Conservation (phyloP, 768 basidiomycete genomes). For the Mycena rebaudengoi region DNA sequence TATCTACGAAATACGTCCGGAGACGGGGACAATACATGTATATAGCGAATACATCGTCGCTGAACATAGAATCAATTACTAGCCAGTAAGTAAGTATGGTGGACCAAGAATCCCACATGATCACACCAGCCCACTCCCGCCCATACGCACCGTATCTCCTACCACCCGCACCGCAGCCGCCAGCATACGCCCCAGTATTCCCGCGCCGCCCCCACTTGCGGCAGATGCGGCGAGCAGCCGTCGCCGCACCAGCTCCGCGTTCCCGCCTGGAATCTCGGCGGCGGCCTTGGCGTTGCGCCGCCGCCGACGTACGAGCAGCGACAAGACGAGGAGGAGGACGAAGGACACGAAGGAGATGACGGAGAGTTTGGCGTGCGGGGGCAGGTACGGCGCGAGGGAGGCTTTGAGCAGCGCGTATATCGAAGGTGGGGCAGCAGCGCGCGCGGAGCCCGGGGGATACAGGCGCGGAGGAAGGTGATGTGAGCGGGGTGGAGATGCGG, state of each 20-base stretch:
- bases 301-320: constrained; percentile 53
- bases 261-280: constrained; percentile 37
- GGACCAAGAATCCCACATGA: no score
- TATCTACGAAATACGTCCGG: no score
- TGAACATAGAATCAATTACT: no score
- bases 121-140: constrained; percentile 76
- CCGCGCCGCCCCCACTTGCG: constrained; percentile 46
- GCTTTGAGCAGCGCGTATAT: constrained; percentile 56
- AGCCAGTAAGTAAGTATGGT: no score
- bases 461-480: constrained; percentile 20
- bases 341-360: constrained; percentile 47
- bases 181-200: constrained; percentile 54
- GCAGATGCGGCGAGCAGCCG: constrained; percentile 55
- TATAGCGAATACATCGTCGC: no score
- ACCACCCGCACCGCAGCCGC: constrained; percentile 60
- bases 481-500: constrained; percentile 31
- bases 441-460: constrained; percentile 28
- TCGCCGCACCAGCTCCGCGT: constrained; percentile 66
- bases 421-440: constrained; percentile 32
- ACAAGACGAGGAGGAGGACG: constrained; percentile 55
- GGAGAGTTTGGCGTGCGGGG: constrained; percentile 52
- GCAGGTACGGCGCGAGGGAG: constrained; percentile 58
- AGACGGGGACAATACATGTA: no score
- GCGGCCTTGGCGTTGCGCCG: constrained; percentile 21
- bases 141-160: constrained; percentile 77